Base-by-base conservation (phyloP, 192 early-diverging fungal species). In the Pilaira anomala region DNA sequence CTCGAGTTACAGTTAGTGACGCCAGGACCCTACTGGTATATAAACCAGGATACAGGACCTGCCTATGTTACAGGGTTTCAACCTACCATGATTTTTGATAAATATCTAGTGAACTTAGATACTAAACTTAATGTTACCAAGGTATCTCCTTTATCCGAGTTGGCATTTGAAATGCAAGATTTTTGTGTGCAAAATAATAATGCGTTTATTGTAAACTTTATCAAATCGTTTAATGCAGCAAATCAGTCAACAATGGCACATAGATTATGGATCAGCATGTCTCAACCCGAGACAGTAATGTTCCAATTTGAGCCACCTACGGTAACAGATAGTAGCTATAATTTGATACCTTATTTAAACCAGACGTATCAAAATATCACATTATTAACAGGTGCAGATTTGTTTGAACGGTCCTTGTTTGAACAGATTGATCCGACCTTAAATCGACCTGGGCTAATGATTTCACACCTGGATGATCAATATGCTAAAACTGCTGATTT, bases 61-160 rank as follows among this genome's bases (percentile, higher is more conserved):
- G 48, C 55, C 2, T 75, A 61, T 44, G 58, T 75, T 36, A 68
- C 67, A 2, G 68, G 73, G 0, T 75, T 75, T 45, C 67, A 66
- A 41, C 73, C 67, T 7, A 70, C 67, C 26, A 69, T 75, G 63
- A 69, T 75, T 13, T 75, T 75, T 63, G 73, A 75, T 18, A 75
- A 75, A 33, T 70, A 56, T 33, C 60, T 74, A 5, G 24, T 66
- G 12, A 56, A 25, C 28, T 22, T 57, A 13, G 41, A 28, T 6
- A 54, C 51, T 3, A 18, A 21, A n/a, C 4, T 19, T 28, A 56
- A 48, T 6, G 33, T 19, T 7, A 40, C 52, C 14, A 62, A 30
- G 3, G 36, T 63, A 40, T 49, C 66, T 22, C 11, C 36, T n/a
- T 12, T 71, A 7, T 45, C 41, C 4, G 54, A 51, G 2, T 36